Base-by-base conservation (phyloP, 768 basidiomycete species). In the Tylopilus sp. region DNA sequence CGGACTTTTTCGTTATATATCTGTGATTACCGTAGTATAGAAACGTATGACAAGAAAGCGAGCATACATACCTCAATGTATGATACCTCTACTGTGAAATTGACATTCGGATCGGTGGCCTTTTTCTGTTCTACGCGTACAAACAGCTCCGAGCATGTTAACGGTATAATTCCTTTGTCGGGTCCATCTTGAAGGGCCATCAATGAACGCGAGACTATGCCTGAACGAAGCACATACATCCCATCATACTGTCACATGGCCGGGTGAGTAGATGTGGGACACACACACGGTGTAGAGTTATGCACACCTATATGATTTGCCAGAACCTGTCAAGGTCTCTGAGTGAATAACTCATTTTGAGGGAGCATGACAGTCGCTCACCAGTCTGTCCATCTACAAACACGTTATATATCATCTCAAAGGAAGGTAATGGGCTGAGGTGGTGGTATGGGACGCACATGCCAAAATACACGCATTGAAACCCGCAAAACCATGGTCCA, bases 401-500 rank as follows among this genome's bases (percentile, higher is more conserved):
- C 23, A 21, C 23, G 45, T 6, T 15, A 40, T 25, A 15, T 28
- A 18, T 58, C 25, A 52, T 50, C 26, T 33, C 4, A 18, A 39
- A 13, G 12, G 40, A 41, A 48, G 23, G 28, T 11, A 11, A 44
- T 26, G 30, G 8, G 28, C 3, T 20, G 30, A 18, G 13, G 9
- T n/a, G 30, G 44, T 59, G 26, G 59, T 40, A 44, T 52, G 53
- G 12, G 8, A 86, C 95, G 79, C 73, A 97, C 95, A 98, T 71
- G 97, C 95, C 67, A 99, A 79, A 71, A 99, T 97, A 79, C 94
- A 98, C 43, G 94, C 91, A 77, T 98, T 98, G 72, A 97, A 98
- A 25, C 95, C 95, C 31, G 88, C 74, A 72, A 99, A 98, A 39
- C 91, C 87, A 68, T 98, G 95, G 69, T 98, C 91, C 60, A 99